Base-by-base conservation (phyloP, 179 eudicot species). In the Beta macrorhiza region DNA sequence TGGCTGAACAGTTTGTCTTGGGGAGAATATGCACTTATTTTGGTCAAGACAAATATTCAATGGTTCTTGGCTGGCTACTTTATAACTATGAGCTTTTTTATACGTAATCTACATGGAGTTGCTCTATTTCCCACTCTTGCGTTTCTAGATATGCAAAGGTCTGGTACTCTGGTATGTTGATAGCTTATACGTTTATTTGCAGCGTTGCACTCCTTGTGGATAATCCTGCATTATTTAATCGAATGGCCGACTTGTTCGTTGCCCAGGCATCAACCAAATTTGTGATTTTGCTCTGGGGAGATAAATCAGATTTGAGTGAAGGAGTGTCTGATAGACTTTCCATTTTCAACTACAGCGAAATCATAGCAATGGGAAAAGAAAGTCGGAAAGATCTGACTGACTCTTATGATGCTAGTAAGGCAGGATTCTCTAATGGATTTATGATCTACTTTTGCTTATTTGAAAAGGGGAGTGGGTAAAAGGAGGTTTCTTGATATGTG, bases 161-260 rank as follows among this genome's bases (percentile, higher is more conserved):
- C 51, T 17, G 19, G 72, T 49, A 47, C 25, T 25, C 25, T 25
- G 25, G 25, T 25, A 25, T 65, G 65, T 69, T 82, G 67, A 44
- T 16, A 37, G 55, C 44, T 37, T 51, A 63, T 29, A 25, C 57
- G 19, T 45, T 78, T 84, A 16, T 51, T 61, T 84, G 85, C 94
- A 96, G 99, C 84, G 90, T 90, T 76, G 98, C 97, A 32, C 94
- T 96, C 81, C 84, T 86, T 62, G 93, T 94, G 85, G 99, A 96
- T 83, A 89, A 86, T 87, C 96, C 99, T 62, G 90, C 88, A 76
- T 61, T 96, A 85, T 88, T 89, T 88, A 85, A 91, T 83, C 88
- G 85, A 67, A 85, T 96, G 75, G 89, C 85, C 32, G 89, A 89
- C 76, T 74, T 87, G 77, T 90, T 96, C 83, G 52, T 67, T 73